Evolutionary conservation across 176 grass and related monocot species (phyloP), one percentile per base, ranked within the genome.

Genomic region (Triticum dicoccoides): DNA sequence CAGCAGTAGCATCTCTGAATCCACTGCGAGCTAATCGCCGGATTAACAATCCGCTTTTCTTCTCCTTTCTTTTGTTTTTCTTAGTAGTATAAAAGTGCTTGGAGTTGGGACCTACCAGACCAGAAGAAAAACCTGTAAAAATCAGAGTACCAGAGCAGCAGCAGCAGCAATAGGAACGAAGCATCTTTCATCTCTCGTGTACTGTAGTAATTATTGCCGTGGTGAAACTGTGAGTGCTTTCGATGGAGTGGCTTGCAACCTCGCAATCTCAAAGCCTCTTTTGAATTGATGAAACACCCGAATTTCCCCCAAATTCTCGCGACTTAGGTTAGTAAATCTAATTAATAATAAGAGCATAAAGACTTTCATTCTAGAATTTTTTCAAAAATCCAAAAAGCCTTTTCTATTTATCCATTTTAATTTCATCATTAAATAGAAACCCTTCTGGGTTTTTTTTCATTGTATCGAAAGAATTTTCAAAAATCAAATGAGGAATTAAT

Each of bases 81-180:
- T 70, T 37, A 24, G 14, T 79, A 86, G 87, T 86, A 66, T 78
- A 92, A 86, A 87, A 87, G 77, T 81, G 80, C 27, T 81, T 83
- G 58, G 49, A 79, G 61, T 52, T 7, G 78, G 78, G 84, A 65
- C 85, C 47, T 74, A 84, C 56, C 80, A 37, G 62, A 83, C 54
- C 80, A 38, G 63, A 9, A 29, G 83, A 69, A 61, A 80, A 83
- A 78, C 12, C 52, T 84, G 86, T 85, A 91, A 91, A 91, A 90
- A 91, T 89, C 88, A 85, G 82, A 80, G 87, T 85, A 52, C 73
- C 89, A 86, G 90, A 83, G 83, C 79, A 89, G 73, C 58, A 58
- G 49, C 80, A 65, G 69, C 78, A 70, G 73, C 18, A 59, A 21
- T 59, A 59, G 54, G 18, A 58, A 52, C 49, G 80, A 78, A 82